Conservation (phyloP, 2,329 filamentous ascomycete species). For the Fusarium oxysporum region DNA sequence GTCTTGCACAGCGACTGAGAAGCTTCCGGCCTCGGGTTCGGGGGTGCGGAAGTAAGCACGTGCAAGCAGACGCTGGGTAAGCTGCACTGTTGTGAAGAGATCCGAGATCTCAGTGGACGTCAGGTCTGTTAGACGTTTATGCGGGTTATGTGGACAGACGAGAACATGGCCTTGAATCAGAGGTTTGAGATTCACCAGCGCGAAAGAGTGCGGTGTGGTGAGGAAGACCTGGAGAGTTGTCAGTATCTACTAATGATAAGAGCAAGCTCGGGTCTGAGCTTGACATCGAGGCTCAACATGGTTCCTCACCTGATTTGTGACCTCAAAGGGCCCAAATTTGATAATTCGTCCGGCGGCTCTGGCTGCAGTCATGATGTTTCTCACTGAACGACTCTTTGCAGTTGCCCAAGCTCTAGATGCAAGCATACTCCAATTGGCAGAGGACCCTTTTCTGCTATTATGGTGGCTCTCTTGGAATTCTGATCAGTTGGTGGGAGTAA, state of each 20-base stretch:
- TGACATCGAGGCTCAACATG: background rate
- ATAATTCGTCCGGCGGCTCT: constrained; percentile 52
- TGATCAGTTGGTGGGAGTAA: background rate
- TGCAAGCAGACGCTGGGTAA: constrained; percentile 80
- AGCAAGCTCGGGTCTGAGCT: background rate
- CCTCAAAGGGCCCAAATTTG: constrained; percentile 80
- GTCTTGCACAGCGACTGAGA: constrained; percentile 97
- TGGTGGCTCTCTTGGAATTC: accelerated
- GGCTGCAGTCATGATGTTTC: constrained; percentile 49
- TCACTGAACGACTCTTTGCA: constrained; percentile 16
- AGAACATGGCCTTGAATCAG: constrained; percentile 94
- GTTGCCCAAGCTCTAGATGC: constrained; percentile 26
- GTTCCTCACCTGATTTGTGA: constrained; percentile 74
- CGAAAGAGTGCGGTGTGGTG: constrained; percentile 81
- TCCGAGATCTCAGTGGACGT: constrained; percentile 78
- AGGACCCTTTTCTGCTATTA: background rate
- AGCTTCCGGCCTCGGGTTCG: constrained; percentile 72
- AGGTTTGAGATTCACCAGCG: constrained; percentile 94
- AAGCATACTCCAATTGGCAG: constrained; percentile 37
- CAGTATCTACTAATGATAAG: background rate
- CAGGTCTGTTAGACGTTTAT: constrained; percentile 81
- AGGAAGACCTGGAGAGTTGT: constrained; percentile 80
- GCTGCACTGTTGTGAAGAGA: constrained; percentile 88
- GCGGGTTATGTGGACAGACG: constrained; percentile 78
- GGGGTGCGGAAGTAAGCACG: constrained; percentile 65